Conservation (phyloP, 2,329 filamentous ascomycete species). For the Metarhizium rileyi region DNA sequence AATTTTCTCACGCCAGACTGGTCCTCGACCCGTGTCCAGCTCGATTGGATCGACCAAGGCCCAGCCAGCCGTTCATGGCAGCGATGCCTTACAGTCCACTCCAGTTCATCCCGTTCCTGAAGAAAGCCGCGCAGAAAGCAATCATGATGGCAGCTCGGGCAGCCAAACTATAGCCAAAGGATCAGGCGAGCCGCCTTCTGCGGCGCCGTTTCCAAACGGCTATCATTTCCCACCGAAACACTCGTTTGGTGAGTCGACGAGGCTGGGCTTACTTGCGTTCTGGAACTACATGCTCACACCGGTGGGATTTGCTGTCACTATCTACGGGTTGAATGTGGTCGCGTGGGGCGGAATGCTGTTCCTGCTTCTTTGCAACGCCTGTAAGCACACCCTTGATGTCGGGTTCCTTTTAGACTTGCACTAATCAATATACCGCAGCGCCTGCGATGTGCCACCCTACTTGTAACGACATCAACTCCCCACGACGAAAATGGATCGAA, state of each 20-base stretch:
- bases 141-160: constrained; percentile 9
- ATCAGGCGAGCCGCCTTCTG: constrained; percentile 16
- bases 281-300: constrained; percentile 68
- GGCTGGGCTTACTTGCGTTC: constrained; percentile 49
- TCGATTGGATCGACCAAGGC: constrained; percentile 11
- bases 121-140: constrained; percentile 1
- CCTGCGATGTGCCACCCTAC: constrained; percentile 62
- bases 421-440: constrained; percentile 19
- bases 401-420: background rate
- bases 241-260: constrained; percentile 47
- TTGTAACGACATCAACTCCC: constrained; percentile 65
- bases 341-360: constrained; percentile 92
- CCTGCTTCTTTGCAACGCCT: constrained; percentile 65
- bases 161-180: constrained; percentile 12
- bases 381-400: constrained; percentile 9
- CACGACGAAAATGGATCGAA: constrained; percentile 78
- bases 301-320: constrained; percentile 63
- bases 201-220: constrained; percentile 47
- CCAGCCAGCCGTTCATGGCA: background rate
- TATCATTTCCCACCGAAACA: constrained; percentile 57
- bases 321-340: constrained; percentile 75
- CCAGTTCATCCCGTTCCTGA: constrained; percentile 1
- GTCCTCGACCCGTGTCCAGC: constrained; percentile 9
- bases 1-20: constrained; percentile 19
- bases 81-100: background rate